Conservation (phyloP, 352 stramenopile genomes). For the Phytophthora pisi region DNA sequence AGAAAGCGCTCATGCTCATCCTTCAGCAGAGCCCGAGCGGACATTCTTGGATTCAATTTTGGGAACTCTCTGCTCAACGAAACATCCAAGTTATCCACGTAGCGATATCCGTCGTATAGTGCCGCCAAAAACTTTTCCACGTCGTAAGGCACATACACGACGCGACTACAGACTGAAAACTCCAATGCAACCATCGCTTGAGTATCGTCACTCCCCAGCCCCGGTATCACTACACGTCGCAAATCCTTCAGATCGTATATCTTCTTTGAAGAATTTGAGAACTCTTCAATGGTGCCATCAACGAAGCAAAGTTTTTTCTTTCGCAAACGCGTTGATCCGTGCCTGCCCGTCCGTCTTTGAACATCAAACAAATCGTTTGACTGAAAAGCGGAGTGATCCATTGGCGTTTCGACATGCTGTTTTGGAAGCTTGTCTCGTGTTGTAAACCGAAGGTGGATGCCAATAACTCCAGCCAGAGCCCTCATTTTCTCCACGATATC, state of each 20-base stretch:
- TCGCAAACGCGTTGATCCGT: constrained; percentile 61
- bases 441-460: constrained; percentile 51
- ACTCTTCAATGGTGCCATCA: constrained; percentile 56
- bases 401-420: constrained; percentile 40
- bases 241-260: constrained; percentile 63
- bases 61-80: constrained; percentile 71
- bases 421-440: constrained; percentile 59
- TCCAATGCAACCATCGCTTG: constrained; percentile 65
- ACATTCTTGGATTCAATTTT: constrained; percentile 71
- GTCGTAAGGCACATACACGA: constrained; percentile 67
- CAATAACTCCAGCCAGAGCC: constrained; percentile 67
- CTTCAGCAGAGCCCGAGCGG: constrained; percentile 48
- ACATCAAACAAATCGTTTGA: constrained; percentile 58
- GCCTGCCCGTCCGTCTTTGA: constrained; percentile 55
- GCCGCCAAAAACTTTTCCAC: constrained; percentile 64
- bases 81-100: constrained; percentile 64
- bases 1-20: constrained; percentile 56
- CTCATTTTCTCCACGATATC: constrained; percentile 72
- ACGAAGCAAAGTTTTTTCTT: constrained; percentile 75
- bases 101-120: constrained; percentile 74
- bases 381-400: constrained; percentile 48
- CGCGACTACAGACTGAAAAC: constrained; percentile 64
- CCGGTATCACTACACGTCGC: constrained; percentile 54
- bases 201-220: constrained; percentile 26
- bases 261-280: constrained; percentile 55